Evolutionary conservation across 2,329 filamentous ascomycete genomes (phyloP).

Genomic region (Trichoderma cornu-damae): DNA sequence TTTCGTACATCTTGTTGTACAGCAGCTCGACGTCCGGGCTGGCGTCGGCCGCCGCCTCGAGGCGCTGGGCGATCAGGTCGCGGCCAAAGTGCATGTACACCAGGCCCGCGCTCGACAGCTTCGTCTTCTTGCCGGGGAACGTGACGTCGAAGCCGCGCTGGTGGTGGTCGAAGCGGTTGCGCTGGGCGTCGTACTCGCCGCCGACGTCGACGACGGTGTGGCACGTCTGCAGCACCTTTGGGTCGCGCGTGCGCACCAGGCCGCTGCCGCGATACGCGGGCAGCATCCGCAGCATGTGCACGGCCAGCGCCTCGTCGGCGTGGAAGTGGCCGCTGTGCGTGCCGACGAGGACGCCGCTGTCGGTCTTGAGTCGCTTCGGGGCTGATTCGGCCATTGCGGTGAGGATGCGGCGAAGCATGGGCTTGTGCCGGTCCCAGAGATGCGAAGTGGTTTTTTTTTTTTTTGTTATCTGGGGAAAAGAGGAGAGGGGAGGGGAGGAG

Average conservation of each 20-base stretch:
- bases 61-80: constrained; percentile 63
- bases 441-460: neutral
- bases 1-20: constrained; percentile 84
- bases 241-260: constrained; percentile 84
- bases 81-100: constrained; percentile 95
- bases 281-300: constrained; percentile 88
- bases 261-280: constrained; percentile 69
- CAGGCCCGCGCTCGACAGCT: constrained; percentile 87
- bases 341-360: constrained; percentile 63
- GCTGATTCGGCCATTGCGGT: constrained; percentile 54
- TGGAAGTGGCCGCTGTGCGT: constrained; percentile 99
- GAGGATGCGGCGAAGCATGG: constrained; percentile 33
- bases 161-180: constrained; percentile 91
- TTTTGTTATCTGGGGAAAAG: too few species aligned
- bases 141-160: constrained; percentile 83
- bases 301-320: constrained; percentile 93
- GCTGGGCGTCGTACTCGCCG: constrained; percentile 75
- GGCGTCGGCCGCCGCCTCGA: constrained; percentile 48
- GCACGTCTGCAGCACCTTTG: constrained; percentile 69
- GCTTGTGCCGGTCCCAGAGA: neutral
- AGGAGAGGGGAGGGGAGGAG: neutral
- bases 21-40: constrained; percentile 66
- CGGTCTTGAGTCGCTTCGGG: constrained; percentile 78
- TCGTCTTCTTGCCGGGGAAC: constrained; percentile 79
- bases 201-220: constrained; percentile 98